Conservation (phyloP, 495 filamentous ascomycete genomes). For the Aeminium ludgeri region DNA sequence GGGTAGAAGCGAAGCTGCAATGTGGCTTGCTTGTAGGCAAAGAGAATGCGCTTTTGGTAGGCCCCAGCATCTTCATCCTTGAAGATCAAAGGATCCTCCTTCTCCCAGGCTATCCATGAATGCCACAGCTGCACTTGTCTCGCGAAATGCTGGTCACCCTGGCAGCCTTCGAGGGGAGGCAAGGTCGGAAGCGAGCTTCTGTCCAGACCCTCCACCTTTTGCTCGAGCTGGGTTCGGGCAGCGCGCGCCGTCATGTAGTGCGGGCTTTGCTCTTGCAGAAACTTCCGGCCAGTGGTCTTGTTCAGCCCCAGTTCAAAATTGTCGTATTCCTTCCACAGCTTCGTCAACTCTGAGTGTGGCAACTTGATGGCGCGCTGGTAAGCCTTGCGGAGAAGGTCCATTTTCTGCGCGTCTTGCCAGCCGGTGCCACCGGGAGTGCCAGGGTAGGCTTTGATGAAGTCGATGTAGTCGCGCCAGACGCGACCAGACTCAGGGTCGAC, state of each 20-base stretch:
- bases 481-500: slow-evolving; percentile 80
- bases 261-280: slow-evolving; percentile 77
- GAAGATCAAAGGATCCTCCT: slow-evolving; percentile 71
- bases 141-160: slow-evolving; percentile 69
- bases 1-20: slow-evolving; percentile 91
- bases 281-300: slow-evolving; percentile 80
- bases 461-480: slow-evolving; percentile 85
- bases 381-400: slow-evolving; percentile 76
- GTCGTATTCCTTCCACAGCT: slow-evolving; percentile 93
- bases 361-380: slow-evolving; percentile 79
- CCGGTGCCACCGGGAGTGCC: slow-evolving; percentile 65
- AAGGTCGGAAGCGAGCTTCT: slow-evolving; percentile 64
- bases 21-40: slow-evolving; percentile 82
- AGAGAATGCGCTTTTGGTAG: slow-evolving; percentile 62
- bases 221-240: slow-evolving; percentile 65
- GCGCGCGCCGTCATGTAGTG: slow-evolving; percentile 86
- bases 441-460: slow-evolving; percentile 73
- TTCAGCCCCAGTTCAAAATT: slow-evolving; percentile 84
- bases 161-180: slow-evolving; percentile 69
- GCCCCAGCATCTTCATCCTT: slow-evolving; percentile 56
- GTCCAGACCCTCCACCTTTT: slow-evolving; percentile 60
- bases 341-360: slow-evolving; percentile 62
- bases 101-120: slow-evolving; percentile 87
- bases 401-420: slow-evolving; percentile 97
- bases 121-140: slow-evolving; percentile 86